Base-by-base conservation (phyloP, 768 basidiomycete genomes). In the Mycena olivaceomarginata region DNA sequence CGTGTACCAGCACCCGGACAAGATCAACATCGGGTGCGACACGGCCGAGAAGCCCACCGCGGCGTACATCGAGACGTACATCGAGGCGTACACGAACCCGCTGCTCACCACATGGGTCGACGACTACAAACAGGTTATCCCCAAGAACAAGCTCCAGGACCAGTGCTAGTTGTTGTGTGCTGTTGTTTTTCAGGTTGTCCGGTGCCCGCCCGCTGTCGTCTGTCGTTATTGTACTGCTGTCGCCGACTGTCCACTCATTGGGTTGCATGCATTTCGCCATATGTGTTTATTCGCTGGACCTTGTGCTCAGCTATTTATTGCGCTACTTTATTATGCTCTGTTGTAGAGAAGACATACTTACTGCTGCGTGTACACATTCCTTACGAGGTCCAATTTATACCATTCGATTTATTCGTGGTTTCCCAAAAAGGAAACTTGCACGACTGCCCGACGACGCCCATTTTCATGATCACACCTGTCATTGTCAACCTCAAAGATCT, bases 31-130 rank as follows among this genome's bases (percentile, higher is more conserved):
- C 67, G 92, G 93, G 0, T 95, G 94, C 77, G 94, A 97, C 81
- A 96, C 97, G 6, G 80, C 84, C 12, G 89, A 91, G 15, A 93
- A 90, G 83, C 97, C 97, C 0, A 98, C 97, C 0, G 82, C 87
- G 11, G 85, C 89, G 1, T 98, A 98, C 83, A 98, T 98, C 80
- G 82, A 93, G n/a, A 87, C 90, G 93, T 94, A 76, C 62, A 56
- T 66, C 51, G 80, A 80, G 37, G 80, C 80, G 41, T 81, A 81
- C 69, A 79, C 79, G 2, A 80, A 81, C 67, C 70, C 76, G 5
- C 74, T 77, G 12, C 70, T 80, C 5, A 92, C 92, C 75, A 90
- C 90, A 39, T 92, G 92, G 92, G 80, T 46, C 45, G 82, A 75
- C 69, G 88, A 88, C 76, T 91, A 80, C 72, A 80, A 83, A 31